Percentiles rank a stretch among this genome's conserved stretches.
These are phyloP conservation scores for Kodamaea derodonti DNA, from an alignment of 1,139 yeast genomes.

Conservation along the genomic window DNA sequence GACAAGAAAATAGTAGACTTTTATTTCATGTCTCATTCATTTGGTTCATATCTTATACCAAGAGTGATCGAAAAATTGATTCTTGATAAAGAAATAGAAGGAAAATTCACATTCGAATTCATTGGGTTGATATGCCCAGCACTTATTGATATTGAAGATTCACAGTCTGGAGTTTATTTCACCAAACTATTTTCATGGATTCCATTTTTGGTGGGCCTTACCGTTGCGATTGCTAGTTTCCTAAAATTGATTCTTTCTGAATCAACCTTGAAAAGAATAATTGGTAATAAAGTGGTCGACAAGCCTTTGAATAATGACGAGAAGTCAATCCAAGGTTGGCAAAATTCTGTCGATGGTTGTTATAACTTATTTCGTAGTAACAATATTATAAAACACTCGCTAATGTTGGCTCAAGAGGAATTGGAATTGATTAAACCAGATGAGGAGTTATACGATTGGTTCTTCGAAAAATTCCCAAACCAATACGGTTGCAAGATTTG, in stretches of 20 bases:
- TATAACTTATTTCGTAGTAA: slow-evolving; percentile 36
- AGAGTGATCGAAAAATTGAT: slow-evolving; percentile 33
- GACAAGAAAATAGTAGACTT: slow-evolving; percentile 27
- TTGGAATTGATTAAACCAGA: slow-evolving; percentile 43
- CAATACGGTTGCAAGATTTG: slow-evolving; percentile 35
- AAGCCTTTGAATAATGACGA: slow-evolving; percentile 17
- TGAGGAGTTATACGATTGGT: slow-evolving; percentile 40
- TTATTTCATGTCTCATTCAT: slow-evolving; percentile 55
- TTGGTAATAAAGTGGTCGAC: slow-evolving; percentile 19
- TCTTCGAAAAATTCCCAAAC: slow-evolving; percentile 32
- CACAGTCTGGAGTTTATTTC: slow-evolving; percentile 46
- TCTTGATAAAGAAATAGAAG: slow-evolving; percentile 18
- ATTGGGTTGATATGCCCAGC: slow-evolving; percentile 68
- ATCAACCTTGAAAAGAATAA: slow-evolving; percentile 16
- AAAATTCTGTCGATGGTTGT: slow-evolving; percentile 43
- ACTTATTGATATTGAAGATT: slow-evolving; percentile 49
- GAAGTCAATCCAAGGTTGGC: slow-evolving; percentile 23
- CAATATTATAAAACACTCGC: slow-evolving; percentile 45
- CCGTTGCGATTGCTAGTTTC: slow-evolving; percentile 18
- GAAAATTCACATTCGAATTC: slow-evolving; percentile 26
- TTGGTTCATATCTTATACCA: slow-evolving; percentile 58
- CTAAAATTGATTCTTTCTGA: slow-evolving; percentile 22
- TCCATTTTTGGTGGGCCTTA: slow-evolving; percentile 29
- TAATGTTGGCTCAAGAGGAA: slow-evolving; percentile 58
- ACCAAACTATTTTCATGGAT: slow-evolving; percentile 24